Percentiles rank a stretch among this genome's conserved stretches.
These are phyloP conservation scores for Haematococcus sp. DNA, from an alignment of 139 green algal genomes.

Conservation along the genomic window DNA sequence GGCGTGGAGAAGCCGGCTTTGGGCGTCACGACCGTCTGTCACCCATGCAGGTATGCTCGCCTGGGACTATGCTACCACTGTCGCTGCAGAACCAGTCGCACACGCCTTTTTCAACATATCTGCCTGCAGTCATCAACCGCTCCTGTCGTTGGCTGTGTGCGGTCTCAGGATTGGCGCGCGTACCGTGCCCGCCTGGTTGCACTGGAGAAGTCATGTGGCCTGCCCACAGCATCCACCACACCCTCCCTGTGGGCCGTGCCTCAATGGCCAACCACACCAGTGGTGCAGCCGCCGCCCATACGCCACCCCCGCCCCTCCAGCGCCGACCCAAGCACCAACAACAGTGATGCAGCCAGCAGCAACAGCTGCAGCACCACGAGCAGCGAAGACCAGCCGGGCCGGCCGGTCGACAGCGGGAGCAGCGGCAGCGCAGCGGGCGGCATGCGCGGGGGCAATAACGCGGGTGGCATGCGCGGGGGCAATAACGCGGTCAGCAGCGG, in stretches of 20 bases:
- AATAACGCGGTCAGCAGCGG: no score
- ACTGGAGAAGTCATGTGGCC: conserved; percentile 23
- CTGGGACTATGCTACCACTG: no score
- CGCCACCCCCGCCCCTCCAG: not conserved
- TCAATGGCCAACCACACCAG: not conserved
- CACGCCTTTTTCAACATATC: no score
- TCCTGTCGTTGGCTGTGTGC: not conserved
- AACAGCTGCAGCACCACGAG: not conserved
- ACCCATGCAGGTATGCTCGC: no score
- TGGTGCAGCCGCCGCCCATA: not conserved
- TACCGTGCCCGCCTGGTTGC: conserved; percentile 36
- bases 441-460: no score
- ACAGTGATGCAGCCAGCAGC: not conserved
- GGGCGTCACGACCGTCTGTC: no score
- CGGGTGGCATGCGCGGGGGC: no score
- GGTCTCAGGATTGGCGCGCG: conserved; percentile 28
- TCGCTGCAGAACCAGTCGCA: no score
- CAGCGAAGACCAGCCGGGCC: not conserved
- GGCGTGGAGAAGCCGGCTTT: no score
- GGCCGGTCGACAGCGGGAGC: no score
- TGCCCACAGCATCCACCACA: conserved; percentile 12
- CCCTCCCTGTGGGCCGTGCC: not conserved
- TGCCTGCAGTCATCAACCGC: no score
- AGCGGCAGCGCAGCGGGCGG: no score
- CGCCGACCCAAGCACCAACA: not conserved